Base-by-base conservation (phyloP, 2,329 filamentous ascomycete genomes). In the Paraconiothyrium brasiliense region DNA sequence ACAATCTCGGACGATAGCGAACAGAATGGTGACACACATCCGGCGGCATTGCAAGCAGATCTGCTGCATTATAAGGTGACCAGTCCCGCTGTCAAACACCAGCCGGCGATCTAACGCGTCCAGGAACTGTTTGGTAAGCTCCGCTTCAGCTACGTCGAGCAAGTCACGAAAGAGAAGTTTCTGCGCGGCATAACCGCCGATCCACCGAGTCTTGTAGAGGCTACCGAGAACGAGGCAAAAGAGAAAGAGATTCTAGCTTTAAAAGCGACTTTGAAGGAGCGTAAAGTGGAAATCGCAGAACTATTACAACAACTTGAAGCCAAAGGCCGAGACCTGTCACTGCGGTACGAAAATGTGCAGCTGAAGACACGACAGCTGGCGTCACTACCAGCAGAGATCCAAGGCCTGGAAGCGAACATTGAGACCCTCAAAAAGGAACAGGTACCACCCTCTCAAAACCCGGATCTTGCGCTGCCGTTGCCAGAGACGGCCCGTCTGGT, bases 81-180 rank as follows among this genome's bases (percentile, higher is more conserved):
- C 54, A 35, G 16, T 5, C 24, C 14, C 16, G 20, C 41, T 22
- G 10, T 37, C 13, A 39, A 51, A 14, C 22, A 43, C 10, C 46
- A 8, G 5, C 11, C 27, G 14, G 39, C 7, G 30, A 22, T 44
- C 48, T 47, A 39, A 51, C 24, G 39, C 20, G n/a, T 7, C n/a
- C 67, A 89, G 81, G 94, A 97, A 80, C 87, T 98, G 22, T 99
- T 98, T 80, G 91, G 93, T 46, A 98, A 99, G 81, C 86, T 98
- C 43, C 92, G 94, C 70, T 98, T 98, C 83, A 96, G 92, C 67
- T 98, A 98, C 80, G 91, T 97, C 70, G 95, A 99, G 80, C 95
- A 98, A 83, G 93, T 98, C 65, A 98, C 94, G 48, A 99, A 98
- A 81, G 95, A 99, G 78, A 97, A 97, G 74, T 98, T 97, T 79